Conservation (phyloP, 345 rosid genomes). For the Populus nigra region DNA sequence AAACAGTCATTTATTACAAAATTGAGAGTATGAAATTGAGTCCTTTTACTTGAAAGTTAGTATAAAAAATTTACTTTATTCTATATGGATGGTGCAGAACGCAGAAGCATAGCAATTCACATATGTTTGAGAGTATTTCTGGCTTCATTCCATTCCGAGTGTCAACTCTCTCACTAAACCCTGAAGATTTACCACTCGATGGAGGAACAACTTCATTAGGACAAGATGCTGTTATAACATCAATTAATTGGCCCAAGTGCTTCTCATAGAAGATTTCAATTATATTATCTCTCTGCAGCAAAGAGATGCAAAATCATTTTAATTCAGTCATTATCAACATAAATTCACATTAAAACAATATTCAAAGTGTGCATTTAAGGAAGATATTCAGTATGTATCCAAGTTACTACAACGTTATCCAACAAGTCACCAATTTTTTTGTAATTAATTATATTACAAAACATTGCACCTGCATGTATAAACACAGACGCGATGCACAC, state of each 20-base stretch:
- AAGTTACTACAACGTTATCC: not conserved
- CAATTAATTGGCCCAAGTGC: conserved; percentile 83
- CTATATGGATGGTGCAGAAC: conserved; percentile 88
- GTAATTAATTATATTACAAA: conserved; percentile 3
- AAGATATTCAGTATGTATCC: conserved; percentile 14
- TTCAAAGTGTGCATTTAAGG: conserved; percentile 8
- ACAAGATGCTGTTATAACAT: conserved; percentile 80
- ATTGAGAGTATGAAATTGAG: conserved; percentile 17
- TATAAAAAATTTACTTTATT: conserved; percentile 62
- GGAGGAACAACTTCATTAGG: conserved; percentile 37
- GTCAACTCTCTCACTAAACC: conserved; percentile 40
- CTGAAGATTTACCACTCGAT: conserved; percentile 45
- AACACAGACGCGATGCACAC: conserved; percentile 3
- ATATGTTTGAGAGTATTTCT: conserved; percentile 81
- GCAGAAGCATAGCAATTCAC: conserved; percentile 94
- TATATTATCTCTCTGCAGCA: conserved; percentile 75
- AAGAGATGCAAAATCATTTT: conserved; percentile 6
- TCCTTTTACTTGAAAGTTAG: conserved; percentile 8
- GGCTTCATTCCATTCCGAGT: conserved; percentile 57
- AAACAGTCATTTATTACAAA: conserved; percentile 12
- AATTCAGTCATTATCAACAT: conserved; percentile 1
- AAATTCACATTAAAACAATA: not conserved
- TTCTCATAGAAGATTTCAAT: conserved; percentile 93
- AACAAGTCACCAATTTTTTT: conserved; percentile 13
- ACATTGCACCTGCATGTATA: conserved; percentile 13